Evolutionary conservation across 768 basidiomycete species (phyloP).

Genomic region (Kwoniella sp.): DNA sequence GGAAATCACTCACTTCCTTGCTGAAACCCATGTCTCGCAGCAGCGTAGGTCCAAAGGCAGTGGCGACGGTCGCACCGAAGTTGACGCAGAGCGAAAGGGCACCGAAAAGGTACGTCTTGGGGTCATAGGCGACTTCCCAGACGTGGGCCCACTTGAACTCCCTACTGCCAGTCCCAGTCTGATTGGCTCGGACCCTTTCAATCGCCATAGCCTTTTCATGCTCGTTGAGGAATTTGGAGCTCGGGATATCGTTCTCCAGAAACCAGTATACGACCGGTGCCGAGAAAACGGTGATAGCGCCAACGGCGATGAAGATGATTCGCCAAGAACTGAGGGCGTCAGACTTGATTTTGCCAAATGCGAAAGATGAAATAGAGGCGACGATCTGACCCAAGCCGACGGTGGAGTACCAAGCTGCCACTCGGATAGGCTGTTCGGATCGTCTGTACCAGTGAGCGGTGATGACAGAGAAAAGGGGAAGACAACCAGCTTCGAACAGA

Average conservation of each 20-base stretch:
- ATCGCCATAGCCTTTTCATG: conserved; percentile 28
- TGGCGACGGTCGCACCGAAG: conserved; percentile 22
- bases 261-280: conserved; percentile 26
- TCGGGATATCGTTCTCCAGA: conserved; percentile 26
- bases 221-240: conserved; percentile 25
- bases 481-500: conserved; percentile 46
- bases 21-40: conserved; percentile 32
- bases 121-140: conserved; percentile 27
- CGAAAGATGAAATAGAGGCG: not conserved
- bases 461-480: conserved; percentile 11
- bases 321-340: conserved; percentile 25
- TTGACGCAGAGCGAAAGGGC: conserved; percentile 11
- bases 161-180: conserved; percentile 34
- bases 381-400: conserved; percentile 34
- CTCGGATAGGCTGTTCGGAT: conserved; percentile 41
- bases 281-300: conserved; percentile 29
- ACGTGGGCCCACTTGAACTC: conserved; percentile 35
- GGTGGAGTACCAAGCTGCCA: conserved; percentile 45
- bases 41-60: conserved; percentile 39
- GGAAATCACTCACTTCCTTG: conserved; percentile 19
- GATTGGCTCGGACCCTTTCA: conserved; percentile 35
- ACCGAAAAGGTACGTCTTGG: conserved; percentile 24
- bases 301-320: conserved; percentile 34
- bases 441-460: conserved; percentile 53
- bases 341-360: conserved; percentile 28